phyloP scores from a whole-genome alignment of 2,329 filamentous ascomycete species.

The Apiospora kogelbergensis region DNA sequence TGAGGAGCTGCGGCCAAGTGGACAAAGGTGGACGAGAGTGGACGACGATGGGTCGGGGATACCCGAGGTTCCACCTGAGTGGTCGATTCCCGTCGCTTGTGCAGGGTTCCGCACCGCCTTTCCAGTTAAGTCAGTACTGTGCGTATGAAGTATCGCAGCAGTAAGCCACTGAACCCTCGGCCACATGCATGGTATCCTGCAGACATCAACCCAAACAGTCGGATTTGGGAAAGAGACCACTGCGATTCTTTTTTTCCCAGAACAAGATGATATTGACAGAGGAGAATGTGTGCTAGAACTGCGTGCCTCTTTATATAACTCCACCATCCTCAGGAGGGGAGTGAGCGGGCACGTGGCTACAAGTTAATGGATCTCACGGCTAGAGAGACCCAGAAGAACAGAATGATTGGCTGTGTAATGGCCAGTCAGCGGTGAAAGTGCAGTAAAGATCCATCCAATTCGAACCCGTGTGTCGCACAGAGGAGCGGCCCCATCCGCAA shows the following conservation, averaged over 20 bases:
- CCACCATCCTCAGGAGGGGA: conserved; percentile 17
- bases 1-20: conserved; percentile 6
- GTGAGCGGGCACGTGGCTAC: conserved; percentile 22
- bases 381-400: conserved; percentile 11
- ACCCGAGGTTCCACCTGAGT: conserved; percentile 3
- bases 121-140: background rate
- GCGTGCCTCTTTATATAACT: conserved; percentile 20
- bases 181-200: background rate
- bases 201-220: background rate
- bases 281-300: conserved; percentile 16
- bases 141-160: background rate
- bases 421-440: conserved; percentile 17
- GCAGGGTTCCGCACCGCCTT: conserved; percentile 3
- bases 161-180: background rate
- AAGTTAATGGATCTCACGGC: conserved; percentile 20
- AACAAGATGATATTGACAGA: conserved; percentile 13
- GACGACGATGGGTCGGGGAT: background rate
- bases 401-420: conserved; percentile 21
- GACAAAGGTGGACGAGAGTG: background rate
- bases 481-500: conserved; percentile 6
- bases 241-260: background rate
- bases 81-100: background rate
- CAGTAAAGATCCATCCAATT: conserved; percentile 14
- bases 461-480: conserved; percentile 22
- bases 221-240: background rate